These are phyloP conservation scores for Ilyonectria robusta DNA, from an alignment of 2,329 filamentous ascomycete species.

Conservation along the genomic window DNA sequence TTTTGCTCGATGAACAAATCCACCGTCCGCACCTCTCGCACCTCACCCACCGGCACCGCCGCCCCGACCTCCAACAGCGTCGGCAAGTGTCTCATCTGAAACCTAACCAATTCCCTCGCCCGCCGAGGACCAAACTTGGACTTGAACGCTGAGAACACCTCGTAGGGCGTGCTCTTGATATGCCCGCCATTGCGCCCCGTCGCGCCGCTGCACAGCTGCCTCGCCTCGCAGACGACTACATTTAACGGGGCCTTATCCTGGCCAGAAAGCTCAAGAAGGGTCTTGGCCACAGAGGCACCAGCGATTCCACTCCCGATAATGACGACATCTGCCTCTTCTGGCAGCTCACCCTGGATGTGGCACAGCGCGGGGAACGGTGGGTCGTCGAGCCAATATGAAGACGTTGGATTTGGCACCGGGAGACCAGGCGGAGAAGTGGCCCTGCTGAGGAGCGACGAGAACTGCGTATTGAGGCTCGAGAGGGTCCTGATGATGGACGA, in stretches of 20 bases:
- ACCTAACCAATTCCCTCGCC: constrained; percentile 59
- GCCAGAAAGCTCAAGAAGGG: constrained; percentile 46
- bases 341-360: constrained; percentile 51
- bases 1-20: constrained; percentile 60
- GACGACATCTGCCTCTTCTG: constrained; percentile 60
- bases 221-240: constrained; percentile 66
- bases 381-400: constrained; percentile 62
- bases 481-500: constrained; percentile 45
- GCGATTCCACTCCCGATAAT: constrained; percentile 71
- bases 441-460: constrained; percentile 49
- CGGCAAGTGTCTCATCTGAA: constrained; percentile 60
- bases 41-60: constrained; percentile 56
- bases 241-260: constrained; percentile 5
- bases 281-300: constrained; percentile 52
- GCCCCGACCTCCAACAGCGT: constrained; percentile 57
- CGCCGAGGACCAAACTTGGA: constrained; percentile 49
- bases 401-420: constrained; percentile 58
- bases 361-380: constrained; percentile 60
- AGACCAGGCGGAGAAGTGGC: constrained; percentile 54
- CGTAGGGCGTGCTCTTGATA: constrained; percentile 62
- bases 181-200: constrained; percentile 69
- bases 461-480: constrained; percentile 45
- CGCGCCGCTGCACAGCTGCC: constrained; percentile 64
- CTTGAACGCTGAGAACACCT: constrained; percentile 55
- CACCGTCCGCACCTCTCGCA: constrained; percentile 61